Percentiles rank a stretch among this genome's conserved stretches.
These are phyloP conservation scores for Aspergillus caelatus DNA, from an alignment of 2,329 filamentous ascomycete genomes.

Conservation along the genomic window DNA sequence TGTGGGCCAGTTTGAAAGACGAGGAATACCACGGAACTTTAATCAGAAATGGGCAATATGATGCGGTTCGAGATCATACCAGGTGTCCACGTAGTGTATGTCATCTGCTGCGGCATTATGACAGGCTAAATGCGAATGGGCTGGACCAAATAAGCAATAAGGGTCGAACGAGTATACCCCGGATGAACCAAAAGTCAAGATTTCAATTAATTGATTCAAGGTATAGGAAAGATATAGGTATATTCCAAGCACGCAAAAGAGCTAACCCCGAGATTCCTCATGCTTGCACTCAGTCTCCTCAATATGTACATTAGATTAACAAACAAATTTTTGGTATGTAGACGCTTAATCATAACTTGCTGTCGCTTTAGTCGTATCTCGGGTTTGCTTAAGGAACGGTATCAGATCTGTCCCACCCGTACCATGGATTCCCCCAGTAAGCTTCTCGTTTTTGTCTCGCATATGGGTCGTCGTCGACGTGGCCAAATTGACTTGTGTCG, in stretches of 20 bases:
- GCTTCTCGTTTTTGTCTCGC: slow-evolving; percentile 31
- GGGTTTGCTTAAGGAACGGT: slow-evolving; percentile 55
- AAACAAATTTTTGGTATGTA: neutral
- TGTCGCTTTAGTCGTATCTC: slow-evolving; percentile 53
- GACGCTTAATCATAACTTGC: slow-evolving; percentile 29
- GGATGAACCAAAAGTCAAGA: too few relatives aligned
- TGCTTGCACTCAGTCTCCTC: neutral
- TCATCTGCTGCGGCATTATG: neutral
- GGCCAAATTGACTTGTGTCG: slow-evolving; percentile 45
- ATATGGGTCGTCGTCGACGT: slow-evolving; percentile 46
- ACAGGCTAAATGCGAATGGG: neutral
- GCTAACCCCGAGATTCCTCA: neutral
- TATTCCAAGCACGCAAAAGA: neutral
- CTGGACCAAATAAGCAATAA: neutral
- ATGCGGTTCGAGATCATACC: too few relatives aligned
- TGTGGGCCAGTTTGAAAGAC: neutral
- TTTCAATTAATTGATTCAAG: neutral
- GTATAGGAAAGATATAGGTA: neutral
- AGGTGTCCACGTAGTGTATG: neutral
- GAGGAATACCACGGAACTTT: neutral
- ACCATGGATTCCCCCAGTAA: slow-evolving; percentile 46
- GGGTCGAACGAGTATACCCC: neutral
- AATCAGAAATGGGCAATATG: neutral
- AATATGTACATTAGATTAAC: neutral
- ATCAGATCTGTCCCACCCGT: slow-evolving; percentile 58